Base-by-base conservation (phyloP, 768 basidiomycete species). In the Boletus tomentosulus region DNA sequence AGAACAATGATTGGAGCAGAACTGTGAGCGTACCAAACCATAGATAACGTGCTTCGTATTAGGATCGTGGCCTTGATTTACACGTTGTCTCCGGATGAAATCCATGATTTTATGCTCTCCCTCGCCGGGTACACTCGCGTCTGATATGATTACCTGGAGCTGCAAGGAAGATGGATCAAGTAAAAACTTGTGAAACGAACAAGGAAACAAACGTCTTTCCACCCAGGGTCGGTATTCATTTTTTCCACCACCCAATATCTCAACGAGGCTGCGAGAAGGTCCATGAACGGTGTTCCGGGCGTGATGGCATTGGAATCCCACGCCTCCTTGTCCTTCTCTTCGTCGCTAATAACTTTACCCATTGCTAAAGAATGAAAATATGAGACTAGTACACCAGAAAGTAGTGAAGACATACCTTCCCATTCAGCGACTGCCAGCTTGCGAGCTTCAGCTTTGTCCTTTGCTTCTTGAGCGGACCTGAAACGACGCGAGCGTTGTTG, bases 71-170 rank as follows among this genome's bases (percentile, higher is more conserved):
- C 85, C 88, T 24, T 82, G 81, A 65, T 95, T 90, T 48, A 80
- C 77, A 48, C 97, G 81, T 63, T 97, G 95, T 33, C 95, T 80
- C 51, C 97, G 79, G 59, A 99, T 96, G 69, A 82, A 98, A 68
- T 98, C 97, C 94, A 99, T 98, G 58, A 99, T 98, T 76, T 99
- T 99, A 72, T 99, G 97, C 69, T 99, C 97, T 67, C 97, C 97
- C 72, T 99, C 97, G 61, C 97, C 97, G 1, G 97, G 96, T 12
- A 98, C 97, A 51, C 89, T 85, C 2, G 97, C 92, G 61, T 99
- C 97, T 6, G 97, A 99, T 51, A 99, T 92, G 59, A 98, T 85
- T 48, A 99, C 89, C 78, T 98, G 85, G 38, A 99, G 79, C 94
- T 95, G 60, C 3, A 28, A 25, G 33, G 24, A 24, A 39, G 19